Base-by-base conservation (phyloP, 768 basidiomycete genomes). In the Pisolithus tinctorius region DNA sequence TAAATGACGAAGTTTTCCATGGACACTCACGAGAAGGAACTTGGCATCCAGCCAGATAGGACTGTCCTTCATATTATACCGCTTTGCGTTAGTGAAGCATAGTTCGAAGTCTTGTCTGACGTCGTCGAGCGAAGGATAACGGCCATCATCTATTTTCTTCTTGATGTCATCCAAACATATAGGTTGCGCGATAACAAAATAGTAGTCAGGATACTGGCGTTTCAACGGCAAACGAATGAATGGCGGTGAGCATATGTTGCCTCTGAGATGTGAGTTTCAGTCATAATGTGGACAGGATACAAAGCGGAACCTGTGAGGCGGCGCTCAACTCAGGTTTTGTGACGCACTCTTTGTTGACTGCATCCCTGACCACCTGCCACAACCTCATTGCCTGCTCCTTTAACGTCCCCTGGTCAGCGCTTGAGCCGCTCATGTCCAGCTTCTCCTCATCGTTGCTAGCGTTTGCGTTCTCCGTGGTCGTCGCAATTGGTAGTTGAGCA, bases 101-200 rank as follows among this genome's bases (percentile, higher is more conserved):
- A 82, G 71, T 60, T 91, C 88, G 47, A 91, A 79, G 61, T 88
- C 87, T 40, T 74, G 73, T 60, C 77, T 81, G 59, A 89, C 82
- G 9, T 76, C 79, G 46, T 83, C 79, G 43, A 92, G 71, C 11
- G 82, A 78, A 13, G 72, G 57, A 60, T 93, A 93, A 11, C 56
- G 62, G 51, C 74, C 71, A 47, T 71, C 69, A 43, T 86, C 83
- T 26, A 93, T 75, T 60, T 81, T 78, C 59, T 80, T 78, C 76
- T 91, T 91, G 72, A 96, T 92, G 56, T 94, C 90, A 41, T 91
- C 87, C 47, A 96, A 74, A 26, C 89, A 84, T 58, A 96, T 90
- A 29, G 94, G 93, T 25, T 79, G 74, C 58, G 82, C 74, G 63
- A 94, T 95, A 57, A 84, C 54, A 23, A 68, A 63, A 69, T 94